phyloP scores from a whole-genome alignment of 1,284 basidiomycete genomes.

The Porodaedalea pini region DNA sequence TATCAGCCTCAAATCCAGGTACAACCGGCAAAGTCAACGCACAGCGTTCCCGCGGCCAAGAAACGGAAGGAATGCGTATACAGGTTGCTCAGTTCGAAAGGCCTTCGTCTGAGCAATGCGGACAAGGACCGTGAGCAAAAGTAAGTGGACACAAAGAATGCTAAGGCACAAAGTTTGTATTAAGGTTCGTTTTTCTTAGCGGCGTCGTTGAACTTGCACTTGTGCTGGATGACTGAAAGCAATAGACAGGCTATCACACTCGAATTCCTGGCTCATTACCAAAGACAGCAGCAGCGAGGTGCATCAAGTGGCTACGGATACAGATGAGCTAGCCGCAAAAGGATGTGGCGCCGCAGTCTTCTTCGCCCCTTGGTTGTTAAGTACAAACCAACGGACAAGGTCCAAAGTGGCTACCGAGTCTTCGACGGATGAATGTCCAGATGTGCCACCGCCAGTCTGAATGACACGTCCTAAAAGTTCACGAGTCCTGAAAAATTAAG shows the following conservation, averaged over 20 bases:
- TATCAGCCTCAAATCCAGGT: too few relatives aligned
- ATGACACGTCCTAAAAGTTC: slow-evolving; percentile 76
- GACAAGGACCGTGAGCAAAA: slow-evolving; percentile 30
- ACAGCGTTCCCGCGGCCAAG: slow-evolving; percentile 76
- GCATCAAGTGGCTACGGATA: not conserved
- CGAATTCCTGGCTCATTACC: too few relatives aligned
- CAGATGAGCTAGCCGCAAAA: not conserved
- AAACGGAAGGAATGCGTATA: slow-evolving; percentile 85
- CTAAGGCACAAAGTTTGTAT: slow-evolving; percentile 27
- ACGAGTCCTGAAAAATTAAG: slow-evolving; percentile 48
- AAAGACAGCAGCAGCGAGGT: not conserved
- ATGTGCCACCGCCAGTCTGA: slow-evolving; percentile 66
- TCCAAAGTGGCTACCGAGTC: slow-evolving; percentile 84
- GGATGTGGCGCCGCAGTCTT: not conserved
- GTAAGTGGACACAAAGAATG: slow-evolving; percentile 37
- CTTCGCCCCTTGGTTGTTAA: slow-evolving; percentile 48
- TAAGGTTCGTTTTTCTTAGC: slow-evolving; percentile 23
- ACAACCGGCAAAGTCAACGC: slow-evolving; percentile 87
- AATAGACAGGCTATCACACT: too few relatives aligned
- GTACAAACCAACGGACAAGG: slow-evolving; percentile 71
- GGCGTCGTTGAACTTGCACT: slow-evolving; percentile 18
- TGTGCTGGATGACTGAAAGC: too few relatives aligned
- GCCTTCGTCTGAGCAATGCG: slow-evolving; percentile 55
- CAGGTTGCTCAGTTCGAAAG: slow-evolving; percentile 80
- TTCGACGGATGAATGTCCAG: slow-evolving; percentile 82